Base-by-base conservation (phyloP, 257 asterid genomes). In the Solanum peruvianum region DNA sequence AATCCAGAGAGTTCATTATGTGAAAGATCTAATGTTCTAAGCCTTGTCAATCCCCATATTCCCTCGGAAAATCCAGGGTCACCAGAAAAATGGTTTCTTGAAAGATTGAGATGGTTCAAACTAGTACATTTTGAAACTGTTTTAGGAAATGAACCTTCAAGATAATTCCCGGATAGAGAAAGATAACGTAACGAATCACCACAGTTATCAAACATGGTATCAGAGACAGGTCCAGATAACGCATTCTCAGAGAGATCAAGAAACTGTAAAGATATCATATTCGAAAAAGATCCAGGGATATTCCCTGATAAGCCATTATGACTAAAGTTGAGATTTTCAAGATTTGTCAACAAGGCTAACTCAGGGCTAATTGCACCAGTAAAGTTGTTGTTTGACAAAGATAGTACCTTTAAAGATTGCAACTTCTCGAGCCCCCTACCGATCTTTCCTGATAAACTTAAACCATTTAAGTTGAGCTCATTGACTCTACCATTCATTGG, bases 371-470 rank as follows among this genome's bases (percentile, higher is more conserved):
- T 81, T 56, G 37, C 4, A 14, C 98, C 98, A 15, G 94, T 89
- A 9, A 97, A 91, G 31, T 93, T 94, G 96, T 97, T 97, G 86
- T 88, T 64, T 13, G 99, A 89, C 72, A 97, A 86, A 39, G 99
- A 95, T 42, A 95, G 91, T 70, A 92, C 88, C 92, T 91, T 93
- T 86, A 96, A 81, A 13, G 90, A 89, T 72, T 87, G 92, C 75
- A 97, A 70, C 80, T 94, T 95, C 44, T 95, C 98, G 60, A 97
- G 93, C 18, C 98, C 98, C 66, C 97, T 85, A 18, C 97, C 96
- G 47, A 97, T 92, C 86, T 95, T 95, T 11, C 99, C 98, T 4
- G 97, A 95, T 45, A 97, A 91, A 85, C 78, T 42, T 4, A 97
- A 71, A 2, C 95, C 94, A 42, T 94, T 93, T 83, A 97, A 94